Percentiles rank a stretch among this genome's conserved stretches.
Conservation (phyloP, 768 basidiomycete species). For the Tylopilus vinaceipallidus region DNA sequence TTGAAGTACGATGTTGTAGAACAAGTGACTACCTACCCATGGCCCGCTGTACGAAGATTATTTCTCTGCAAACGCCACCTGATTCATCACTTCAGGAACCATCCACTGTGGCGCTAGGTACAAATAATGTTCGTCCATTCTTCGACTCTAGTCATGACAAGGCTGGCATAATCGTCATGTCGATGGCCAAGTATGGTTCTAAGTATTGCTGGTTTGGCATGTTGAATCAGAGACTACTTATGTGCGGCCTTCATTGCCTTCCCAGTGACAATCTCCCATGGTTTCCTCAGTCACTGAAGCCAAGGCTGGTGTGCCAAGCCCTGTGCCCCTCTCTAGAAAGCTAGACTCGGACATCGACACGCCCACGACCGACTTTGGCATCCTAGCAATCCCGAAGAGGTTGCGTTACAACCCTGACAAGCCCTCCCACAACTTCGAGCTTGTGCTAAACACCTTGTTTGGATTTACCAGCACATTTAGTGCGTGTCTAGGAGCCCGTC, state of each 20-base stretch:
- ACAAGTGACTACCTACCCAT: no score
- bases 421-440: conserved; percentile 52
- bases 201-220: background rate
- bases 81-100: no score
- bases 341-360: background rate
- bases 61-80: no score
- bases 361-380: conserved; percentile 49
- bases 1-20: no score
- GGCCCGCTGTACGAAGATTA: no score
- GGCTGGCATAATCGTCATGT: no score
- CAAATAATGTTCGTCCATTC: no score
- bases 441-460: conserved; percentile 55
- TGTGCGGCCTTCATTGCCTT: background rate
- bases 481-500: conserved; percentile 14
- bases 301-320: background rate
- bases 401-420: conserved; percentile 50
- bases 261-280: conserved; percentile 11
- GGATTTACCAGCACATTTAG: conserved; percentile 57
- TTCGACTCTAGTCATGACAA: no score
- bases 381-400: conserved; percentile 60
- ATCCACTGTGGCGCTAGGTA: no score
- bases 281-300: conserved; percentile 8
- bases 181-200: no score
- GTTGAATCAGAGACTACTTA: conserved; percentile 15
- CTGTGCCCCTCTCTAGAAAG: background rate